These are phyloP conservation scores for Emiliania huxleyi DNA, from an alignment of 78 protist species.

Conservation along the genomic window DNA sequence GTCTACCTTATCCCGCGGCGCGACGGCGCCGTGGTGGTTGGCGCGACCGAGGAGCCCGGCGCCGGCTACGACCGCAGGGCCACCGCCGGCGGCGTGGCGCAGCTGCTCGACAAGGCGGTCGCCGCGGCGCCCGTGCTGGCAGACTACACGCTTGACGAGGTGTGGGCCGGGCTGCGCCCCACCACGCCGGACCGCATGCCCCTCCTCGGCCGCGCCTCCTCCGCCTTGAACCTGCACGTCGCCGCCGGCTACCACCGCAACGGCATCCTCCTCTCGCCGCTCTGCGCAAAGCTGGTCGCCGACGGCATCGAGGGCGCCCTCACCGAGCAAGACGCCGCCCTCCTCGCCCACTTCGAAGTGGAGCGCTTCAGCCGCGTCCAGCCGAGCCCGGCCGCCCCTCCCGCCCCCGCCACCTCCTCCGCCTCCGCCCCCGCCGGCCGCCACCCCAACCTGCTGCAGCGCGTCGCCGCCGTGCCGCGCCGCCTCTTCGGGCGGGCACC, in stretches of 20 bases:
- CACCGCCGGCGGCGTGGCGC: not conserved
- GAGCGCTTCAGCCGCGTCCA: not conserved
- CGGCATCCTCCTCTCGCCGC: conserved; percentile 10
- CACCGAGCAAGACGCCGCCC: not conserved
- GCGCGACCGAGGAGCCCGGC: not conserved
- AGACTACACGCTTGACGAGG: not conserved
- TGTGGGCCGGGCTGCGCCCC: conserved; percentile 15
- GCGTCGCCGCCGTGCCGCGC: no score
- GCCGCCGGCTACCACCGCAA: conserved; percentile 9
- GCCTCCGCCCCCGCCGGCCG: not conserved
- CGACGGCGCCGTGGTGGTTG: not conserved
- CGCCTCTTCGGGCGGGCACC: no score
- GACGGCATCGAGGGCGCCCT: not conserved
- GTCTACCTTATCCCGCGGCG: conserved; percentile 1
- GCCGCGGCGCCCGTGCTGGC: not conserved
- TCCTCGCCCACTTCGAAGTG: not conserved
- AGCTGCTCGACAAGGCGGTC: not conserved
- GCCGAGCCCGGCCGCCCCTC: not conserved
- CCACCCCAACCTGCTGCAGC: no score
- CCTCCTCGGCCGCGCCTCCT: not conserved
- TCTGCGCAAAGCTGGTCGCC: not conserved
- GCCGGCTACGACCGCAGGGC: not conserved
- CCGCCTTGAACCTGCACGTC: not conserved
- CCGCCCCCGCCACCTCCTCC: not conserved
- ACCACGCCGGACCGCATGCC: not conserved